Conservation (phyloP, 1,284 basidiomycete species). For the Peniophora sp. region DNA sequence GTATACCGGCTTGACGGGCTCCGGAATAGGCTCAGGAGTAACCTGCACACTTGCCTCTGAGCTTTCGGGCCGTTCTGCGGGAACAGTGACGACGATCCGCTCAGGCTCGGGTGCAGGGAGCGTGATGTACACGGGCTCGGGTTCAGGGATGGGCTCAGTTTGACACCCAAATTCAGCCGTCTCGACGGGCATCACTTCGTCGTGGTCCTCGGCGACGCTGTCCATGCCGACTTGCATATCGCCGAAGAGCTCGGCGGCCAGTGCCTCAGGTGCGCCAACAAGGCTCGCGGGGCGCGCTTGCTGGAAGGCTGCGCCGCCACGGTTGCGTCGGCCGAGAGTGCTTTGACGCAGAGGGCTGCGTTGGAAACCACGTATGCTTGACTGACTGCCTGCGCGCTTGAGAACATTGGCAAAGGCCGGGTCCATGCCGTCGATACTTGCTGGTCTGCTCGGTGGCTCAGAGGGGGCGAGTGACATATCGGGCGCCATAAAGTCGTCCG, state of each 20-base stretch:
- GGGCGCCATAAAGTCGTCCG: slow-evolving; percentile 8
- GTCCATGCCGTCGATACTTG: slow-evolving; percentile 79
- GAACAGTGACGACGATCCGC: slow-evolving; percentile 15
- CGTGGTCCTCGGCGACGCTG: slow-evolving; percentile 24
- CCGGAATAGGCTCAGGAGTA: slow-evolving; percentile 33
- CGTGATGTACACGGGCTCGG: slow-evolving; percentile 18
- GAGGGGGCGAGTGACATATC: neutral
- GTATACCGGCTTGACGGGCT: slow-evolving; percentile 6
- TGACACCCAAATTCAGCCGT: slow-evolving; percentile 58
- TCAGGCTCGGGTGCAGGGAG: slow-evolving; percentile 11
- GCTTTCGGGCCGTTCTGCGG: slow-evolving; percentile 21
- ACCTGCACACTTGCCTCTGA: slow-evolving; percentile 35
- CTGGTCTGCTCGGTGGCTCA: slow-evolving; percentile 25
- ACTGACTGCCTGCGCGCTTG: slow-evolving; percentile 48
- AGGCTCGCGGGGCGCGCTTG: slow-evolving; percentile 60
- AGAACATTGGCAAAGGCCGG: slow-evolving; percentile 74
- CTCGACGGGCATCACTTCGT: slow-evolving; percentile 30
- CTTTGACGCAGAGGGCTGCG: slow-evolving; percentile 52
- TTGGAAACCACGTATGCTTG: slow-evolving; percentile 34
- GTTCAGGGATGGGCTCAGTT: slow-evolving; percentile 39
- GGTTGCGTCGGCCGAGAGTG: slow-evolving; percentile 37
- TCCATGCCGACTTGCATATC: slow-evolving; percentile 46
- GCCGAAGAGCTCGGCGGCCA: slow-evolving; percentile 53
- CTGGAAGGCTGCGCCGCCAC: slow-evolving; percentile 59
- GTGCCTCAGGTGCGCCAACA: slow-evolving; percentile 58